Evolutionary conservation across 2,329 filamentous ascomycete genomes (phyloP), one percentile per base, ranked within the genome.

Genomic region (Beauveria caledonica): DNA sequence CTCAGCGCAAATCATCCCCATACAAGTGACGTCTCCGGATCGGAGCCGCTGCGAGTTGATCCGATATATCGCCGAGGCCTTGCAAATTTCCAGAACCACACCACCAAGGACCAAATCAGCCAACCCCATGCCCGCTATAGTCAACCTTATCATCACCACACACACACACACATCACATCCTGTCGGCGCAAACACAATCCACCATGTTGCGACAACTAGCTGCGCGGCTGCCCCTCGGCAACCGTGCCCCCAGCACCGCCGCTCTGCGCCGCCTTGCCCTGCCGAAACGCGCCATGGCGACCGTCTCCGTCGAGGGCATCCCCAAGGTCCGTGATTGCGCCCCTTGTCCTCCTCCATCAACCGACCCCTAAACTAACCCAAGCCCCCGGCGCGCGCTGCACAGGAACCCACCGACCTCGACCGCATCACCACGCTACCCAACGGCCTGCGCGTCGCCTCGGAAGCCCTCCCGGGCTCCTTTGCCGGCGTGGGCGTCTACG

Each of bases 391-490:
- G 27, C 40, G 13, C 25, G 10, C 39, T 17, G 27, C 17, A n/a
- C 29, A 75, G 74, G 92, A 97, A 71, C 90, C 91, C 15, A 87
- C 86, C 53, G 90, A 96, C 65, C 84, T 96, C 68, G 91, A 97
- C 73, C 80, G 88, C 66, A 87, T 97, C 68, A 96, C 92, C 8
- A 92, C 87, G 1, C 84, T 99, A 17, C 80, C 91, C 54, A 99
- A 99, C 81, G 94, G 94, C 70, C 78, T 99, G 65, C 90, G 93
- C 61, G 91, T 99, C 62, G 94, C 94, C 25, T 96, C 93, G 49
- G 94, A 99, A 73, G 92, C 92, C 60, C 82, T 97, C 11, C 92
- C 93, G 1, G 94, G 94, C 46, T 92, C 92, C 67, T 99, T 99
- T 74, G 90, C 92, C 4, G 94, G 92, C 55, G 89, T 99, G 17